Evolutionary conservation across 2,329 filamentous ascomycete species (phyloP).

Genomic region (Aspergillus latus): DNA sequence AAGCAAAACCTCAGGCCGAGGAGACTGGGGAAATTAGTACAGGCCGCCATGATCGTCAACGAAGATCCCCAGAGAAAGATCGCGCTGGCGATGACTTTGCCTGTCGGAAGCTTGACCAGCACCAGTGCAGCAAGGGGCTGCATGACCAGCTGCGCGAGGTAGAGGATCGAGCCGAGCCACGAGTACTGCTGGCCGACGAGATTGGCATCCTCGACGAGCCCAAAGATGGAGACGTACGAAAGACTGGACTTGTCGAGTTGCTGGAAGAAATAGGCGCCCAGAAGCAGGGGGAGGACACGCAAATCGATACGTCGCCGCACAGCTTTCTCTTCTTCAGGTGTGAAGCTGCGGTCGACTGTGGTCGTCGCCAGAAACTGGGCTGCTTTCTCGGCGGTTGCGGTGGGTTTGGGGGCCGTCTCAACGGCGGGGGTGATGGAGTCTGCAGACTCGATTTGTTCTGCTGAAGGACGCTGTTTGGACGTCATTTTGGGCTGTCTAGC

Average conservation of each 20-base stretch:
- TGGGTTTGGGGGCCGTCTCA: neutral
- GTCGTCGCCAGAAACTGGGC: conserved; percentile 16
- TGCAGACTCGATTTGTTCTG: neutral
- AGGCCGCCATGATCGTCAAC: conserved; percentile 54
- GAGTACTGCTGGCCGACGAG: conserved; percentile 53
- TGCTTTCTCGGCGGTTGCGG: conserved; percentile 10
- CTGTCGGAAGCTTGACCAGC: conserved; percentile 45
- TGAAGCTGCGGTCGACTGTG: conserved; percentile 34
- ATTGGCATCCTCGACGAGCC: conserved; percentile 49
- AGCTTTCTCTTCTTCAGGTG: conserved; percentile 51
- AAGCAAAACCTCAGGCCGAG: conserved; percentile 48
- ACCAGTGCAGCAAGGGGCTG: conserved; percentile 56
- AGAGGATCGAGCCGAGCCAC: conserved; percentile 63
- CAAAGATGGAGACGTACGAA: conserved; percentile 32
- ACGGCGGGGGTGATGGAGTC: conserved; percentile 16
- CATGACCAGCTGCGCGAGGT: conserved; percentile 60
- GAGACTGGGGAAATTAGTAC: conserved; percentile 49
- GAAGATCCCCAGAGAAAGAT: conserved; percentile 56
- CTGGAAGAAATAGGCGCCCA: conserved; percentile 60
- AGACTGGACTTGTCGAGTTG: conserved; percentile 51
- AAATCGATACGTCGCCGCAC: conserved; percentile 45
- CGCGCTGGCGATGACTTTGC: conserved; percentile 54
- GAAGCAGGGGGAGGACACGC: conserved; percentile 52
- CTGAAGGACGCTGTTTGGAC: neutral
- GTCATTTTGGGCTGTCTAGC: neutral